Evolutionary conservation across 345 rosid genomes (phyloP).

Genomic region (Gossypium thurberi): DNA sequence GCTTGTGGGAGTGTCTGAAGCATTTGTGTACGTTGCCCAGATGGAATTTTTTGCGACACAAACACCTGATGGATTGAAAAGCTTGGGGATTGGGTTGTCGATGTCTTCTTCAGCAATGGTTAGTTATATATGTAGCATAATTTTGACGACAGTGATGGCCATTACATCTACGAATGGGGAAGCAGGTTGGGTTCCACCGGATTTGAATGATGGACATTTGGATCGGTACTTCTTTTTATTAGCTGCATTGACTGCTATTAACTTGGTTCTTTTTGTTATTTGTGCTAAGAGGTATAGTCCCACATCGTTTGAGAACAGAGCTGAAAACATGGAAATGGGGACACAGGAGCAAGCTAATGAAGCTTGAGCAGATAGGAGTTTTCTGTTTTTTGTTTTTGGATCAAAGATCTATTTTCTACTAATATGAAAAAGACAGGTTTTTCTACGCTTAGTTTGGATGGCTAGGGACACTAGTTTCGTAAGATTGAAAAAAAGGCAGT

Average conservation of each 20-base stretch:
- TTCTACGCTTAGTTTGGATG: no score
- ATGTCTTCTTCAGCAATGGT: constrained; percentile 34
- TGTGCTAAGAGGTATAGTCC: constrained; percentile 17
- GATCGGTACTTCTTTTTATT: constrained; percentile 35
- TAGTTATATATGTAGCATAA: constrained; percentile 20
- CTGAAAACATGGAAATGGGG: neutral
- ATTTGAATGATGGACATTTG: constrained; percentile 30
- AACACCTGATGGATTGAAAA: constrained; percentile 31
- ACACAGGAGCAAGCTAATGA: neutral
- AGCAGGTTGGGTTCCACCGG: constrained; percentile 35
- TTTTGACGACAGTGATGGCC: constrained; percentile 26
- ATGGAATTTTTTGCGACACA: constrained; percentile 32
- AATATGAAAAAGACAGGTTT: neutral
- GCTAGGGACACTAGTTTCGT: no score
- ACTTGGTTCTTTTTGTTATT: constrained; percentile 15
- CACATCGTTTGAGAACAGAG: constrained; percentile 16
- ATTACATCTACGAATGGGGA: constrained; percentile 21
- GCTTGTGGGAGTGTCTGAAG: constrained; percentile 33
- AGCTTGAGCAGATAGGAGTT: neutral
- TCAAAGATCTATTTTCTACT: no score
- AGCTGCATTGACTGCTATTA: constrained; percentile 17
- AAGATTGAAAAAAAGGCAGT: no score
- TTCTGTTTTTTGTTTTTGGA: neutral
- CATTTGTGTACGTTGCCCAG: constrained; percentile 27
- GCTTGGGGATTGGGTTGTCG: constrained; percentile 29